Conservation (phyloP, 192 early-diverging fungal species). For the Lobosporangium transversale region DNA sequence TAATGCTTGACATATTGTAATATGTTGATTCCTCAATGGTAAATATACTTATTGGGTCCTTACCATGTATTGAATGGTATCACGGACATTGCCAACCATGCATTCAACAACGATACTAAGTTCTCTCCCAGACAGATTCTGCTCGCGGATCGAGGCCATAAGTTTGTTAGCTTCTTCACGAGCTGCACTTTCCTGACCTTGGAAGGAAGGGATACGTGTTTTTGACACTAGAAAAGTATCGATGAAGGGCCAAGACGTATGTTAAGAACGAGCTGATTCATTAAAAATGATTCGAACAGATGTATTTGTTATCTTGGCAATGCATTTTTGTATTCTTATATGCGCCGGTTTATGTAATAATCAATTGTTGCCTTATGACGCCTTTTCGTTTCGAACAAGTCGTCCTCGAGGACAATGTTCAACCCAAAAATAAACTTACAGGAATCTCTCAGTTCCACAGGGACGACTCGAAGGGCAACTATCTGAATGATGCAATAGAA, state of each 20-base stretch:
- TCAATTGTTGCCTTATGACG: too few species aligned
- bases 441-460: constrained; percentile 41
- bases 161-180: constrained; percentile 34
- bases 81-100: constrained; percentile 64
- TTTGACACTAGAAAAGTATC: constrained; percentile 26
- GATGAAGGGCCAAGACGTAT: too few species aligned
- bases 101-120: constrained; percentile 65
- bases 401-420: too few species aligned
- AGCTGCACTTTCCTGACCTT: constrained; percentile 29
- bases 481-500: constrained; percentile 4
- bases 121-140: constrained; percentile 27
- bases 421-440: constrained; percentile 21
- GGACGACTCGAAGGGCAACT: constrained; percentile 40
- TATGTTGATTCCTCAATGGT: too few species aligned
- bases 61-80: constrained; percentile 69
- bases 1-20: too few species aligned
- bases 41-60: too few species aligned
- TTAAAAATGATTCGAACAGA: too few species aligned
- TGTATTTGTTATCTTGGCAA: too few species aligned
- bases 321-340: too few species aligned
- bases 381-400: too few species aligned
- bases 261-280: too few species aligned
- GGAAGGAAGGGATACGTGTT: constrained; percentile 35
- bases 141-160: constrained; percentile 33
- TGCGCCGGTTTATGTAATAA: too few species aligned